Base-by-base conservation (phyloP, 352 stramenopile genomes). In the Globisporangium emineosum region DNA sequence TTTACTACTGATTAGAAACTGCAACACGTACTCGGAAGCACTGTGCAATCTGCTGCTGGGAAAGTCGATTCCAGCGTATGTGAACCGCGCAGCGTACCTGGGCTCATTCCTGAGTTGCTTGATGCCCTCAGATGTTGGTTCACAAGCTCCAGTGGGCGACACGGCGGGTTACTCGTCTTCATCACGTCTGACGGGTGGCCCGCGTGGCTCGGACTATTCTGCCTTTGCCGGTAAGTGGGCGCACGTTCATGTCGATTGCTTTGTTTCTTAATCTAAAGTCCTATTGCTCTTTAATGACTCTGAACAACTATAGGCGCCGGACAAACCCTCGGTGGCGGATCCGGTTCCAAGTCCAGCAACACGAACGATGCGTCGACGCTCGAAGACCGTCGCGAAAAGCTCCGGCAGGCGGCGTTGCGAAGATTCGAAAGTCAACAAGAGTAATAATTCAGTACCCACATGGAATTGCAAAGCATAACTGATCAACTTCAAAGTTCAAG, bases 51-150 rank as follows among this genome's bases (percentile, higher is more conserved):
- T 89, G 50, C 79, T 98, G 29, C 65, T 98, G 54, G 67, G 67
- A 30, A 84, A 81, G 30, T 70, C 79, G 13, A 97, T 98, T 60
- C 94, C 94, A 6, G 65, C 76, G 35, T 95, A 97, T 76, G 79
- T 98, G 51, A 98, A 98, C 65, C 90, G 94, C 63, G 86, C 91
- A 4, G 90, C 93, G n/a, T 93, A 97, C 78, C 67, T 98, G n/a
- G 93, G 88, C 21, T 94, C 86, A n/a, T 95, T 91, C 66, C 72
- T 92, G 21, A 91, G 83, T 70, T 95, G 86, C 60, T 67, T 95
- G 55, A 71, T 95, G 67, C 86, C 86, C 9, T 62, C 77, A 12
- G 74, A 88, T 12, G 33, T 81, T 25, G 71, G 69, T 9, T 72
- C 73, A 13, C 76, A 91, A 67, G 83, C 86, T 33, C 86, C 86